Evolutionary conservation across 2,329 filamentous ascomycete species (phyloP).

Genomic region (Raffaelea albimanens): DNA sequence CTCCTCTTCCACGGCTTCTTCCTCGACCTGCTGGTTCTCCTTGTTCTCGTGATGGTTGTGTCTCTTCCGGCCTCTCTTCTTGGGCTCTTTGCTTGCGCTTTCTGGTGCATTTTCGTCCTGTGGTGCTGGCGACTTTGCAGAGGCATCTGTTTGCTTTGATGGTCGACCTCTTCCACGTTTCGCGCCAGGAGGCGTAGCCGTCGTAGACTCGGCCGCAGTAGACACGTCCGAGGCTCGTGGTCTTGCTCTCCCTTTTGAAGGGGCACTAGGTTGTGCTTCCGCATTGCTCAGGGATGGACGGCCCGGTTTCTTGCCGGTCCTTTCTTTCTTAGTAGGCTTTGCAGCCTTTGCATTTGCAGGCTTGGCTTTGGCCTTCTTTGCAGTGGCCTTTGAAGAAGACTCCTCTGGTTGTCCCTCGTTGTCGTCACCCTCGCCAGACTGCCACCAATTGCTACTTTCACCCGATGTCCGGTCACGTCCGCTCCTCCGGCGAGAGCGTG

Average conservation of each 20-base stretch:
- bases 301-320: neutral
- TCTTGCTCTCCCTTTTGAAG: neutral
- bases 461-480: slow-evolving; percentile 11
- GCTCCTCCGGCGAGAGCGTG: slow-evolving; percentile 6
- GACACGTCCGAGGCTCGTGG: too few relatives aligned
- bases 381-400: neutral
- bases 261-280: neutral
- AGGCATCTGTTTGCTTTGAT: neutral
- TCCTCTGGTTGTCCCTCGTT: neutral
- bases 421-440: neutral
- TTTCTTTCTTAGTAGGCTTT: neutral
- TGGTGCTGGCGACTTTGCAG: neutral
- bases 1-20: neutral
- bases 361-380: neutral
- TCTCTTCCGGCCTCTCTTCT: neutral
- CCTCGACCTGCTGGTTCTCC: neutral
- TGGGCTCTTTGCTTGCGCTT: neutral
- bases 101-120: neutral
- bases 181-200: too few relatives aligned
- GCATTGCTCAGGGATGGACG: neutral
- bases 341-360: neutral
- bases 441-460: slow-evolving; percentile 6
- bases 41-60: neutral
- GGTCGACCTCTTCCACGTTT: neutral
- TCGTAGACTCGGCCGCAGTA: neutral